phyloP scores from a whole-genome alignment of 345 rosid species.

The Pugionium dolabratum region DNA sequence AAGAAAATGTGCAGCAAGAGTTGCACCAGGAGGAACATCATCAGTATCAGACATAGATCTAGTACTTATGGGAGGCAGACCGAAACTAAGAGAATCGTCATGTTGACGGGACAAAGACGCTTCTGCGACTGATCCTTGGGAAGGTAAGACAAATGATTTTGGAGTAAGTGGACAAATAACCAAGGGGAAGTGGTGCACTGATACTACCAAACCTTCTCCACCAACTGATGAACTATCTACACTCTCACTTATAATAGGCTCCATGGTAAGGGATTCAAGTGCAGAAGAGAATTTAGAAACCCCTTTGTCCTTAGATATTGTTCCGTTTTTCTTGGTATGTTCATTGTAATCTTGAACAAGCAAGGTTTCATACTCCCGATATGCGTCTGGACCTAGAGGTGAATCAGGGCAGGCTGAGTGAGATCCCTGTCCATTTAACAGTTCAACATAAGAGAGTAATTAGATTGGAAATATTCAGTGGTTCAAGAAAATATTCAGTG shows the following conservation, averaged over 20 bases:
- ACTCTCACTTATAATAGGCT: constrained; percentile 45
- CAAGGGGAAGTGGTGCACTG: constrained; percentile 87
- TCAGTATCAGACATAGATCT: constrained; percentile 64
- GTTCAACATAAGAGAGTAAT: neutral
- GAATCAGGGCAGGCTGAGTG: constrained; percentile 84
- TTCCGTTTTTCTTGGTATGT: constrained; percentile 53
- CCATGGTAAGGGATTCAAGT: constrained; percentile 49
- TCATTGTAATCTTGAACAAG: constrained; percentile 96
- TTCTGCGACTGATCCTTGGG: constrained; percentile 90
- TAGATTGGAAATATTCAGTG: neutral
- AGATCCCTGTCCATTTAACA: constrained; percentile 56
- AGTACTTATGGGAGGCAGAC: constrained; percentile 78
- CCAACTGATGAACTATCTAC: constrained; percentile 37
- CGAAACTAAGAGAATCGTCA: constrained; percentile 82
- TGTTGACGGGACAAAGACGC: constrained; percentile 68
- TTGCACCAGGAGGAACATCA: constrained; percentile 82
- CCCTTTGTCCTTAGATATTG: constrained; percentile 58
- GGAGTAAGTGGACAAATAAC: constrained; percentile 85
- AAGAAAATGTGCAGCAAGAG: constrained; percentile 88
- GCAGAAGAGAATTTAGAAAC: constrained; percentile 62
- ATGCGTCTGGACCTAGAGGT: constrained; percentile 94
- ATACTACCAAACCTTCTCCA: constrained; percentile 58
- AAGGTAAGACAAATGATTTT: constrained; percentile 85
- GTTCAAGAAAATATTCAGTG: neutral
- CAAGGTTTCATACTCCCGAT: constrained; percentile 76